These are phyloP conservation scores for Apium graveolens DNA, from an alignment of 129 eudicot species.

Conservation along the genomic window DNA sequence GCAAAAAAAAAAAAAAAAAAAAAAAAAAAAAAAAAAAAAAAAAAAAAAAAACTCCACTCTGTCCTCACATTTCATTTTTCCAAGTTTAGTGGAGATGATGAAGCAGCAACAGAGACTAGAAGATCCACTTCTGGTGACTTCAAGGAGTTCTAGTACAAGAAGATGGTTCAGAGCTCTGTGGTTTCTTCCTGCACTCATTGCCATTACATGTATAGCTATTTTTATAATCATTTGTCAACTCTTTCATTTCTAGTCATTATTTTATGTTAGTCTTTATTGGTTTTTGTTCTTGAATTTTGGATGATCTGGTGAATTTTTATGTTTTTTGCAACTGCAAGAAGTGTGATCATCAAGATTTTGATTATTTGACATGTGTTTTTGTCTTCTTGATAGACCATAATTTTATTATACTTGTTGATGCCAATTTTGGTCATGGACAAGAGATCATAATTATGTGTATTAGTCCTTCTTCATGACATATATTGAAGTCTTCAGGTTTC, in stretches of 20 bases:
- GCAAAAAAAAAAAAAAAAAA: too few relatives aligned
- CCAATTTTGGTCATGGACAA: too few relatives aligned
- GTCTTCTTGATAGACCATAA: not conserved
- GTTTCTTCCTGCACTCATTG: constrained; percentile 25
- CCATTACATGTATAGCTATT: constrained; percentile 24
- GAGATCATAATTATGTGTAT: too few relatives aligned
- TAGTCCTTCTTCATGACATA: too few relatives aligned
- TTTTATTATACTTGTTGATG: too few relatives aligned
- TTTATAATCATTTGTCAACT: not conserved
- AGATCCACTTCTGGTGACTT: constrained; percentile 26
- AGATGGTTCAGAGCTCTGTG: constrained; percentile 27
- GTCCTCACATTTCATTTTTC: not conserved
- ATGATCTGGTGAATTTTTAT: not conserved
- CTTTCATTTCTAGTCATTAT: not conserved
- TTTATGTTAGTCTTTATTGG: not conserved
- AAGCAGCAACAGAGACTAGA: constrained; percentile 6
- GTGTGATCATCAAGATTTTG: not conserved
- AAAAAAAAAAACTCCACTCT: not conserved
- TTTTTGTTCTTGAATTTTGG: not conserved
- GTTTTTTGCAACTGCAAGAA: not conserved
- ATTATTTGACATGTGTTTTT: not conserved
- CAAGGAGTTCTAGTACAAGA: constrained; percentile 4
- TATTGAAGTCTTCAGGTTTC: too few relatives aligned
- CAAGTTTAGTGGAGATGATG: not conserved
- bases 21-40: too few relatives aligned